Evolutionary conservation across 2,329 filamentous ascomycete species (phyloP), one percentile per base, ranked within the genome.

Genomic region (Beauveria rudraprayagi): DNA sequence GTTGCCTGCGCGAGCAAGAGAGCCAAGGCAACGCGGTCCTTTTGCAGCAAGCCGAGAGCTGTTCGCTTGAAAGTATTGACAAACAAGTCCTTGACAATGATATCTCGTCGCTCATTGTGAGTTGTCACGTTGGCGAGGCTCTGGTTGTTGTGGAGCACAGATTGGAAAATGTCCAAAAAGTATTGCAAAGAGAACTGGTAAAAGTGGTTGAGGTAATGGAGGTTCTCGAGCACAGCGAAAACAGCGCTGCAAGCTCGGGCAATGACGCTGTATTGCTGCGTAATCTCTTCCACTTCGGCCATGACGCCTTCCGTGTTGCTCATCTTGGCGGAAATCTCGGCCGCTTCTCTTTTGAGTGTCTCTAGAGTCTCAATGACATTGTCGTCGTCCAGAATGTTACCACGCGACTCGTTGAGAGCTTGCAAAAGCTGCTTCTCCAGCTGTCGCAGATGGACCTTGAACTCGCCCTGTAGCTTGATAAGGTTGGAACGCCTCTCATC

Each of bases 111-210:
- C 16, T 80, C 81, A 66, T 91, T 86, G 75, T 96, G 85, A 65
- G 94, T 88, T 37, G 83, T 87, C 73, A 89, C 86, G 62, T 79
- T 81, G 22, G 83, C 82, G 56, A 94, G 80, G 63, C 85, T 86
- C 69, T 88, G 87, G 74, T 95, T 95, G 62, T 85, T 83, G 67
- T 89, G 89, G 44, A 99, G 82, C 8, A 99, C 94, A 6, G 89
- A 86, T 71, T 96, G 90, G 83, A 99, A 99, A 67, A 99, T 99
- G 72, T 97, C 90, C 60, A 96, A 84, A 77, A 99, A 99, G 77
- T 96, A 99, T 74, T 97, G 92, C 63, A 99, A 82, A 43, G 94
- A 99, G 81, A 99, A 99, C 73, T 97, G 95, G 75, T 99, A 99
- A 77, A 97, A 97, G 79, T 97, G 94, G 74, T 99, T 97, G 73